These are phyloP conservation scores for Ochromonas danica DNA, from an alignment of 108 stramenopile species.

Conservation along the genomic window DNA sequence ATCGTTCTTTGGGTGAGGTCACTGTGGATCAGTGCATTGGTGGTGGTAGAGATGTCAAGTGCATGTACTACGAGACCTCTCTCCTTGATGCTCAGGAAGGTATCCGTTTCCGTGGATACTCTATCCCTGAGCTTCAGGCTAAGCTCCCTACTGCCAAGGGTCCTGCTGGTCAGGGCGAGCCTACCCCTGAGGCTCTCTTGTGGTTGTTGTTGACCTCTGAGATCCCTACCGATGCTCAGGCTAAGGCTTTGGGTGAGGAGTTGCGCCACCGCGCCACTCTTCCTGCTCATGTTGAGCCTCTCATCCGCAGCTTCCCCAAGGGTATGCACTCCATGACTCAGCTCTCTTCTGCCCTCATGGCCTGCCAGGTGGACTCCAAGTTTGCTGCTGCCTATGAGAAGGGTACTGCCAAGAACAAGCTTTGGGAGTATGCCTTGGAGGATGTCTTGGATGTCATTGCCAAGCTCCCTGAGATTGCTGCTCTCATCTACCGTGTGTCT, in stretches of 20 bases:
- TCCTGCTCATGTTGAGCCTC: slow-evolving; percentile 81
- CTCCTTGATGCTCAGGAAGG: slow-evolving; percentile 97
- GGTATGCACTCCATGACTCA: slow-evolving; percentile 99
- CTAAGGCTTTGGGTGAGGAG: slow-evolving; percentile 84
- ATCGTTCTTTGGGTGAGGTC: slow-evolving; percentile 89
- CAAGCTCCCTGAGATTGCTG: slow-evolving; percentile 92
- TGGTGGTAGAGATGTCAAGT: slow-evolving; percentile 94
- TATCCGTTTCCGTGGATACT: slow-evolving; percentile 95
- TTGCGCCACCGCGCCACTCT: slow-evolving; percentile 79
- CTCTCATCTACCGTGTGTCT: slow-evolving; percentile 92
- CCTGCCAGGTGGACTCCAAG: slow-evolving; percentile 80
- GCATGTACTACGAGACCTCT: slow-evolving; percentile 99
- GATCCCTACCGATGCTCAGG: slow-evolving; percentile 95
- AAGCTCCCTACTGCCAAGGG: slow-evolving; percentile 86
- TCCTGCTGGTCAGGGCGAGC: slow-evolving; percentile 76
- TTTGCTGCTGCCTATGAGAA: slow-evolving; percentile 91
- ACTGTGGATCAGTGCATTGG: slow-evolving; percentile 84
- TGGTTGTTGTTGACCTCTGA: slow-evolving; percentile 96
- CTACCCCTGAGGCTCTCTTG: slow-evolving; percentile 85
- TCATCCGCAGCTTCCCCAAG: slow-evolving; percentile 88
- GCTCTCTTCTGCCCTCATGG: slow-evolving; percentile 76
- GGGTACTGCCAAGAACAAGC: slow-evolving; percentile 83
- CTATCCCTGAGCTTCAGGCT: slow-evolving; percentile 97
- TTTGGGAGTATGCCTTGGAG: slow-evolving; percentile 86
- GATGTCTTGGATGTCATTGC: slow-evolving; percentile 93